Conservation (phyloP, 2,329 filamentous ascomycete species). For the Leptographium wingfieldii region DNA sequence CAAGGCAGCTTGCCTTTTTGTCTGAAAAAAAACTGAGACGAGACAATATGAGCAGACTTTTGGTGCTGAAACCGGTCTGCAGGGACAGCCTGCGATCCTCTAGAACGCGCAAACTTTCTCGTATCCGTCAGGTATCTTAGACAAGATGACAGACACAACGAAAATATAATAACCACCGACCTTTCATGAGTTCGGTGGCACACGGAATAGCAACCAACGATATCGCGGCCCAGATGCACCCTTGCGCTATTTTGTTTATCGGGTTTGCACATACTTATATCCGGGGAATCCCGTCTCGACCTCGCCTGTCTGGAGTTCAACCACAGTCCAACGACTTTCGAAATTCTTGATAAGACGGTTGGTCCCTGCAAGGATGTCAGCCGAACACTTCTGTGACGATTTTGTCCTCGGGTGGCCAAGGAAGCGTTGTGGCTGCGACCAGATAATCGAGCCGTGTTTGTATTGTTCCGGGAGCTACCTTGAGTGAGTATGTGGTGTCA, state of each 20-base stretch:
- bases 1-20: not conserved
- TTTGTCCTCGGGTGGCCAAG: slow-evolving; percentile 11
- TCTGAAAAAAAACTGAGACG: not conserved
- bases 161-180: not conserved
- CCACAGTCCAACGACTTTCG: not conserved
- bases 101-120: not conserved
- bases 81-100: not conserved
- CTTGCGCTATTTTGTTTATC: not conserved
- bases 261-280: not conserved
- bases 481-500: slow-evolving; percentile 2
- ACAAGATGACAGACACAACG: not conserved
- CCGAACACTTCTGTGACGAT: slow-evolving; percentile 3
- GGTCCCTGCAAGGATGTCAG: not conserved
- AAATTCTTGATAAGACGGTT: not conserved
- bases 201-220: not conserved
- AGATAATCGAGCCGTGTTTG: slow-evolving; percentile 9
- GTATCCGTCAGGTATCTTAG: not conserved
- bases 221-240: not conserved
- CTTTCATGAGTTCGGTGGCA: not conserved
- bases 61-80: not conserved
- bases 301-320: not conserved
- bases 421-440: slow-evolving; percentile 9
- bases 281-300: not conserved
- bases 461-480: slow-evolving; percentile 11
- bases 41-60: not conserved